Evolutionary conservation across 495 filamentous ascomycete species (phyloP).

Genomic region (Barbatosphaeria neglecta): DNA sequence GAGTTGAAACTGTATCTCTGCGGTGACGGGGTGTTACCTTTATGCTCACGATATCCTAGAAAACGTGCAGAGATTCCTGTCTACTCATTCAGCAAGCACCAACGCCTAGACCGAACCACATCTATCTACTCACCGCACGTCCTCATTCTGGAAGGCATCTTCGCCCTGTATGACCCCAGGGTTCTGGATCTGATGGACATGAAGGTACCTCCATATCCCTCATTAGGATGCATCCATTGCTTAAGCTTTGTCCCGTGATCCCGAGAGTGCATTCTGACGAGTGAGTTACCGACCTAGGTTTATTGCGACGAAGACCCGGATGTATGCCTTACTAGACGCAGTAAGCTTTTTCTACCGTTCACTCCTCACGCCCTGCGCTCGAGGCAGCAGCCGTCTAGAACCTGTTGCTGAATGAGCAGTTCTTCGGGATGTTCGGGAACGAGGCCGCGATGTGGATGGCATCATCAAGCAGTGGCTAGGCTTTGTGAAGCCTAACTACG

Average conservation of each 20-base stretch:
- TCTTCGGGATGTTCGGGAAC: constrained; percentile 71
- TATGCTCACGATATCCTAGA: constrained; percentile 29
- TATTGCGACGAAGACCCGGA: constrained; percentile 96
- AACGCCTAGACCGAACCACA: constrained; percentile 63
- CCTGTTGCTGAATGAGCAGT: constrained; percentile 34
- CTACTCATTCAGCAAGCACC: constrained; percentile 92
- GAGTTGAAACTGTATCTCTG: constrained; percentile 12
- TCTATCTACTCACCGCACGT: constrained; percentile 94
- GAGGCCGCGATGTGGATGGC: constrained; percentile 80
- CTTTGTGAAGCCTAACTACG: constrained; percentile 93
- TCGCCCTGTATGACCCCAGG: constrained; percentile 80
- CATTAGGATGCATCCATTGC: neutral
- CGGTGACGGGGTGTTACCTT: too few relatives aligned
- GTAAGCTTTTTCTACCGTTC: constrained; percentile 36
- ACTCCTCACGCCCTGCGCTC: neutral
- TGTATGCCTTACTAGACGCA: constrained; percentile 81
- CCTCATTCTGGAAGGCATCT: constrained; percentile 88
- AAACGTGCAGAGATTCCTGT: constrained; percentile 87
- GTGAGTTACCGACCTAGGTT: too few relatives aligned
- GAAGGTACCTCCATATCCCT: constrained; percentile 42
- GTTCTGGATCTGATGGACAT: constrained; percentile 84
- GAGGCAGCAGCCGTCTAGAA: neutral
- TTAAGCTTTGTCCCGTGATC: too few relatives aligned
- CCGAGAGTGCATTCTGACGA: too few relatives aligned
- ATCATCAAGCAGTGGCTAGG: constrained; percentile 96